Percentiles rank a stretch among this genome's conserved stretches.
phyloP scores from a whole-genome alignment of 768 basidiomycete species.

The Termitomyces sp. region DNA sequence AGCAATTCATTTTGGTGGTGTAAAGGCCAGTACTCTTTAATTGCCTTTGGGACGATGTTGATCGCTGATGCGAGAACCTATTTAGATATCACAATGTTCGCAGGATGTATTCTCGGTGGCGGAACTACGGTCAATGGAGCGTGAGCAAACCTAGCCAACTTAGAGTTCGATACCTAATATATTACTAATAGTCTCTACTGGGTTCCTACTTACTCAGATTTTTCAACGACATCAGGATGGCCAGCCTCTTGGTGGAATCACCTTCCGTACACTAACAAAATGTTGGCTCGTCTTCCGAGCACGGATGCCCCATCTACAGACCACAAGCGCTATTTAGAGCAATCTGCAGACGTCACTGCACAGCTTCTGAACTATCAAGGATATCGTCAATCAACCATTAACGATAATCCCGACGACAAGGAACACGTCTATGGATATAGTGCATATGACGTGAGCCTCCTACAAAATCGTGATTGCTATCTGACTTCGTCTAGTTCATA shows the following conservation, averaged over 20 bases:
- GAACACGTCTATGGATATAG: constrained; percentile 58
- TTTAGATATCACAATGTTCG: constrained; percentile 52
- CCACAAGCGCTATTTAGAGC: constrained; percentile 50
- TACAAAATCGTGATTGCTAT: neutral
- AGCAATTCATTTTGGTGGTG: constrained; percentile 59
- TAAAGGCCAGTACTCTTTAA: constrained; percentile 34
- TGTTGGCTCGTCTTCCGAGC: constrained; percentile 45
- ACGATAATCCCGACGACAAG: constrained; percentile 48
- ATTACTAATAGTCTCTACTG: constrained; percentile 40
- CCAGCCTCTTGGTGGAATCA: constrained; percentile 51
- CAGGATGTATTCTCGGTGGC: constrained; percentile 59
- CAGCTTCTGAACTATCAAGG: constrained; percentile 43
- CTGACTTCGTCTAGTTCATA: constrained; percentile 25
- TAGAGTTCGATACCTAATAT: neutral
- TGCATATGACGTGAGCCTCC: constrained; percentile 28
- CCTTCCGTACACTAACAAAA: constrained; percentile 39
- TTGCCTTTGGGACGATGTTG: neutral
- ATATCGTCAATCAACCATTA: constrained; percentile 49
- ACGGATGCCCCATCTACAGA: constrained; percentile 58
- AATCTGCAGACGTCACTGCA: constrained; percentile 37
- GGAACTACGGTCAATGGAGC: constrained; percentile 62
- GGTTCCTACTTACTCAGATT: constrained; percentile 47
- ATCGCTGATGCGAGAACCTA: neutral
- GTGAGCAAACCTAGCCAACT: constrained; percentile 24
- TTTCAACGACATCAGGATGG: constrained; percentile 45